Evolutionary conservation across 2,329 filamentous ascomycete genomes (phyloP).

Genomic region (Penicillium sp.): DNA sequence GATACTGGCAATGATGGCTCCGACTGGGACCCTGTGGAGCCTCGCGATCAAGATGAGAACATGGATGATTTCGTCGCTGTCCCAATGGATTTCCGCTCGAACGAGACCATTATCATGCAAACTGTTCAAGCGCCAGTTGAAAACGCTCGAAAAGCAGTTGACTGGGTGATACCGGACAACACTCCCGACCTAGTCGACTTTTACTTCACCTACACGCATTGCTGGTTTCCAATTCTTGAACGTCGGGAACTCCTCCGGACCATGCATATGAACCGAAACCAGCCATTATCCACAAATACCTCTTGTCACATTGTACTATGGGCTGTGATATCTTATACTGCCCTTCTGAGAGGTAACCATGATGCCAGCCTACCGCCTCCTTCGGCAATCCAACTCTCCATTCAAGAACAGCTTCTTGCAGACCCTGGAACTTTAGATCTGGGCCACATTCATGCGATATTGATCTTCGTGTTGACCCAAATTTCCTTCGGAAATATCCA

Average conservation of each 20-base stretch:
- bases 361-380: not conserved
- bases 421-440: conserved; percentile 52
- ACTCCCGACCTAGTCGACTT: conserved; percentile 63
- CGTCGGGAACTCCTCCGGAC: conserved; percentile 64
- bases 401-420: conserved; percentile 18
- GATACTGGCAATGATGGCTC: conserved; percentile 16
- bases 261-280: conserved; percentile 45
- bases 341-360: not conserved
- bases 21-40: conserved; percentile 18
- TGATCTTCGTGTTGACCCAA: conserved; percentile 65
- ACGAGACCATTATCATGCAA: not conserved
- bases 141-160: not conserved
- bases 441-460: conserved; percentile 57
- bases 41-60: conserved; percentile 13
- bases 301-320: conserved; percentile 48
- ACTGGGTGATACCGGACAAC: conserved; percentile 17
- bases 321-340: conserved; percentile 55
- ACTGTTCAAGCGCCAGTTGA: not conserved
- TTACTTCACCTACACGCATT: conserved; percentile 74
- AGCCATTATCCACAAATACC: not conserved
- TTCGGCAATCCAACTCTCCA: conserved; percentile 14
- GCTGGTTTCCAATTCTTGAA: conserved; percentile 74
- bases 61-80: conserved; percentile 6
- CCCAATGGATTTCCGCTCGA: conserved; percentile 1
- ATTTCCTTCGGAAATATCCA: conserved; percentile 59